phyloP scores from a whole-genome alignment of 2,329 filamentous ascomycete genomes.

The Talaromyces marneffei region DNA sequence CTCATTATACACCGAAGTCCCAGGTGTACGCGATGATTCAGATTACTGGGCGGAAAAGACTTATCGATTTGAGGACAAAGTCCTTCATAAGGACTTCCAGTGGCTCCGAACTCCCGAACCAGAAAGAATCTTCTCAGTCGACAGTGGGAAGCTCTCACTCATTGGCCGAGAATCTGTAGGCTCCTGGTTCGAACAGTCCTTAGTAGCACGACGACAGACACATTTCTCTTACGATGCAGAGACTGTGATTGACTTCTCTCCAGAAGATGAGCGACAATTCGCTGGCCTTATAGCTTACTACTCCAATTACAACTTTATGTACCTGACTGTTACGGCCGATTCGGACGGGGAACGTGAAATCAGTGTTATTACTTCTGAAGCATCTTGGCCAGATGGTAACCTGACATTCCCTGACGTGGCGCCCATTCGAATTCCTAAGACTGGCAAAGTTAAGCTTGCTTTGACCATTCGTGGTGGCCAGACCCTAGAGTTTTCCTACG shows the following conservation, averaged over 20 bases:
- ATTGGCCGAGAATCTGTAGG: slow-evolving; percentile 11
- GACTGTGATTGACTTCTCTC: slow-evolving; percentile 9
- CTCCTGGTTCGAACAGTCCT: slow-evolving; percentile 12
- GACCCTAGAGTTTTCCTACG: slow-evolving; percentile 11
- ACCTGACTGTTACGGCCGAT: slow-evolving; percentile 10
- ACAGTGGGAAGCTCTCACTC: slow-evolving; percentile 9
- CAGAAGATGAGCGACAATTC: slow-evolving; percentile 11
- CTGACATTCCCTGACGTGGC: neutral
- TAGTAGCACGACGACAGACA: slow-evolving; percentile 11
- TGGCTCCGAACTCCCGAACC: slow-evolving; percentile 9
- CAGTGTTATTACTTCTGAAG: slow-evolving; percentile 8
- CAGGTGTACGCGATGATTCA: slow-evolving; percentile 5
- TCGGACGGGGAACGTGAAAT: slow-evolving; percentile 13
- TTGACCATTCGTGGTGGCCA: slow-evolving; percentile 12
- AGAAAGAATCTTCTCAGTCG: slow-evolving; percentile 5
- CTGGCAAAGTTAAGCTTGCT: slow-evolving; percentile 12
- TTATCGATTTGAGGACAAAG: slow-evolving; percentile 1
- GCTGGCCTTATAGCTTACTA: slow-evolving; percentile 13
- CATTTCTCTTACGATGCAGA: slow-evolving; percentile 15
- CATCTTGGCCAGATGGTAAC: slow-evolving; percentile 12
- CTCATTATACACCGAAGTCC: slow-evolving; percentile 11
- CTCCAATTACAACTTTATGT: slow-evolving; percentile 12
- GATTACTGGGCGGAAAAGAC: slow-evolving; percentile 8
- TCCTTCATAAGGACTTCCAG: slow-evolving; percentile 11
- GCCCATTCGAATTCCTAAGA: slow-evolving; percentile 6